phyloP scores from a whole-genome alignment of 1,284 basidiomycete species.

The Sporisorium graminicola region DNA sequence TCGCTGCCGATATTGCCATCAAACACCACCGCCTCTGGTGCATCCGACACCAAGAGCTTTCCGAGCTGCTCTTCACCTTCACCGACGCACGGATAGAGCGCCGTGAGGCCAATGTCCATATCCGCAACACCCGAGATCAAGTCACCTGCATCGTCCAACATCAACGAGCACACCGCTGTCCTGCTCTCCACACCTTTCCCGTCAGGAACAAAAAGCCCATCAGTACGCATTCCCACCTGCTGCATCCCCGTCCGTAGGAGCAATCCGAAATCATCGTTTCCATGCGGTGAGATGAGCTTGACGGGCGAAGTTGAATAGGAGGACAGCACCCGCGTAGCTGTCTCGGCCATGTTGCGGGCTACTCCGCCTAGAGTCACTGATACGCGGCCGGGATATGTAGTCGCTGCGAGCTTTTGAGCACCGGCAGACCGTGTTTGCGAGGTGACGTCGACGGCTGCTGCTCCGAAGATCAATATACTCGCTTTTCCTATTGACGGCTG shows the following conservation, averaged over 20 bases:
- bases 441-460: constrained; percentile 65
- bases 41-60: constrained; percentile 2
- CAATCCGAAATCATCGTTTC: constrained; percentile 65
- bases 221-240: constrained; percentile 80
- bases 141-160: constrained; percentile 80
- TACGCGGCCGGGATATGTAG: constrained; percentile 85
- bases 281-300: constrained; percentile 71
- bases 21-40: constrained; percentile 29
- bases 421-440: constrained; percentile 38
- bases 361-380: constrained; percentile 87
- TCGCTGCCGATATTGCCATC: constrained; percentile 49
- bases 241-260: constrained; percentile 76
- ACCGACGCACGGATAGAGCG: constrained; percentile 5
- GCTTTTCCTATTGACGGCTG: constrained; percentile 4
- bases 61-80: background rate
- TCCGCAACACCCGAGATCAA: constrained; percentile 89
- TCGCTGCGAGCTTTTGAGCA: constrained; percentile 17
- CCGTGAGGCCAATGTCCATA: constrained; percentile 74
- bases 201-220: constrained; percentile 76
- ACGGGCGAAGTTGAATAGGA: constrained; percentile 24
- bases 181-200: constrained; percentile 62
- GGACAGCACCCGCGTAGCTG: constrained; percentile 78
- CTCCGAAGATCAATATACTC: constrained; percentile 58
- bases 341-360: constrained; percentile 91
- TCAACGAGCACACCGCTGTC: constrained; percentile 86